A percentile compares a stretch with the other conserved stretches of the same genome.
Conservation (phyloP, 1,139 yeast species). For the Suhomyces panamericanus region DNA sequence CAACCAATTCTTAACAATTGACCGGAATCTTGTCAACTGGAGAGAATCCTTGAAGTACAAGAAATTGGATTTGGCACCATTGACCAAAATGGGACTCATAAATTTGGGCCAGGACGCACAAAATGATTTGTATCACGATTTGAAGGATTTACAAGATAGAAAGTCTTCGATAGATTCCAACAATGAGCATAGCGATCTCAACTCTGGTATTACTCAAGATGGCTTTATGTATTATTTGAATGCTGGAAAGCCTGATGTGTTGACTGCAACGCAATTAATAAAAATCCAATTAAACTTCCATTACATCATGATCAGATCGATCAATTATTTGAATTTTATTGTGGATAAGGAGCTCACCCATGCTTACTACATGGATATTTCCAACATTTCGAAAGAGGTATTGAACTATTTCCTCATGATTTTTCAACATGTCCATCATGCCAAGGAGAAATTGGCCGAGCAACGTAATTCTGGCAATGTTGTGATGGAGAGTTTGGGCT, state of each 20-base stretch:
- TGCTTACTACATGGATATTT: constrained; percentile 37
- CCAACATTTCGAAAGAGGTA: constrained; percentile 41
- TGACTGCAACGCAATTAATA: constrained; percentile 43
- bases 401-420: constrained; percentile 41
- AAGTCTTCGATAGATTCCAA: constrained; percentile 9
- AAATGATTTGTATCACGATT: constrained; percentile 38
- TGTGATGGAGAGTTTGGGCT: constrained; percentile 21
- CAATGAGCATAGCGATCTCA: neutral
- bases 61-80: constrained; percentile 31
- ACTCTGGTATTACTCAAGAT: constrained; percentile 30
- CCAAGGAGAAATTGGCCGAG: constrained; percentile 13
- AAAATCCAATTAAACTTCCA: constrained; percentile 49
- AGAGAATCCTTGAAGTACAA: constrained; percentile 39
- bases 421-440: constrained; percentile 30
- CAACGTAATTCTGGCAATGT: constrained; percentile 13
- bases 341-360: constrained; percentile 46
- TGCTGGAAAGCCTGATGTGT: constrained; percentile 42
- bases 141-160: constrained; percentile 16
- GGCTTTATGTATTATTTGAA: constrained; percentile 32
- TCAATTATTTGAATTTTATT: constrained; percentile 48
- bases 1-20: constrained; percentile 46
- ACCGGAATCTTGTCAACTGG: constrained; percentile 46
- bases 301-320: constrained; percentile 43
- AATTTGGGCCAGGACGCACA: constrained; percentile 26
- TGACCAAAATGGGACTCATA: constrained; percentile 39